These are phyloP conservation scores for Primulina eburnea DNA, from an alignment of 257 asterid genomes.

Conservation along the genomic window DNA sequence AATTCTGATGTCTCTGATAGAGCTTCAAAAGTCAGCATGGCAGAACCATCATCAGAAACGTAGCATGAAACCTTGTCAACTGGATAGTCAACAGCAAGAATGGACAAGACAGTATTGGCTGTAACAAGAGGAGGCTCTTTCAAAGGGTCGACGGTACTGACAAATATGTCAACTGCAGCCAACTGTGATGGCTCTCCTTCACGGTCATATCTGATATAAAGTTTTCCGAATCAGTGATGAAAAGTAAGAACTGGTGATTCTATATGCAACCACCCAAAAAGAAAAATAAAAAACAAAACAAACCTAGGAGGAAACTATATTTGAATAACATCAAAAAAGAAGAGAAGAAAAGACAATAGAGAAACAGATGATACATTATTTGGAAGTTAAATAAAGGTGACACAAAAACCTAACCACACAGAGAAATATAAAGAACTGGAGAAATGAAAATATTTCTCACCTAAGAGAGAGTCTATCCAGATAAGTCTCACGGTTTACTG, in stretches of 20 bases:
- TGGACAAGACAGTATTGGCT: constrained; percentile 90
- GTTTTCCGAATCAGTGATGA: constrained; percentile 22
- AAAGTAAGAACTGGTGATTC: constrained; percentile 10
- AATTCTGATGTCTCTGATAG: constrained; percentile 92
- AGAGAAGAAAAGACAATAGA: not conserved
- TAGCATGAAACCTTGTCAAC: constrained; percentile 97
- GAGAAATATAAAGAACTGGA: not conserved
- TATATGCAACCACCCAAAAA: not conserved
- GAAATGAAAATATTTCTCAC: constrained; percentile 38
- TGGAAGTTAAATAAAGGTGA: constrained; percentile 19
- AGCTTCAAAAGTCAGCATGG: constrained; percentile 88
- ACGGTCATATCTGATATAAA: constrained; percentile 73
- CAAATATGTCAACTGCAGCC: constrained; percentile 99
- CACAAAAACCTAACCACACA: constrained; percentile 8
- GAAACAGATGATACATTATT: not conserved
- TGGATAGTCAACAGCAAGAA: constrained; percentile 94
- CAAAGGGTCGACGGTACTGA: constrained; percentile 95
- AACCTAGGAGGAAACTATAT: constrained; percentile 3
- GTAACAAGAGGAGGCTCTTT: constrained; percentile 99
- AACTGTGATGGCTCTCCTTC: constrained; percentile 98
- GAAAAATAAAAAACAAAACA: not conserved
- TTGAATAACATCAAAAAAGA: constrained; percentile 12
- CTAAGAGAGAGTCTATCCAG: constrained; percentile 95
- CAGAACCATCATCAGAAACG: constrained; percentile 97
- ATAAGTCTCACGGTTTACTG: constrained; percentile 92